Base-by-base conservation (phyloP, 345 rosid genomes). In the Lepidium africanum region DNA sequence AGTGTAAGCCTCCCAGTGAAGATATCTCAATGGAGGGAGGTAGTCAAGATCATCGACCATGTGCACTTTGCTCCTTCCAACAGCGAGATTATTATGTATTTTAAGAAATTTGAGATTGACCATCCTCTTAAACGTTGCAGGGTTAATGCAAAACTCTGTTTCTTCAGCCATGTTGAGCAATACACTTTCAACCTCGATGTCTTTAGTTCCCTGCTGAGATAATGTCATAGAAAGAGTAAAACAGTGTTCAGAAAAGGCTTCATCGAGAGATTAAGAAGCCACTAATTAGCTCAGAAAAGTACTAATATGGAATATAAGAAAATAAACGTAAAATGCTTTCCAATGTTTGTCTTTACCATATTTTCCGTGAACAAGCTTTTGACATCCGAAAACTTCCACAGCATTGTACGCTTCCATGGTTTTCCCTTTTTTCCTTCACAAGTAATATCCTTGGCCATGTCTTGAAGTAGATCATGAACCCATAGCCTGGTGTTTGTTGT, bases 401-500 rank as follows among this genome's bases (percentile, higher is more conserved):
- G 12, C 63, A 71, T 71, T 30, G 36, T 71, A 53, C 56, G 75
- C 55, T 62, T 43, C 75, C 68, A 70, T 70, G 55, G 55, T 19
- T 61, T 60, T 13, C 53, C 62, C 36, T 10, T 14, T 53, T 43
- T 62, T 11, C 75, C 75, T 40, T 71, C 69, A 53, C 75, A 62
- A 36, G 27, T 53, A 6, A 71, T 71, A 42, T 62, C 69, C 11
- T 62, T 71, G 10, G 69, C 75, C 75, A 71, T 52, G 48, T 71
- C 75, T 63, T 36, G 69, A 23, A 71, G 75, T 61, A 71, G 45
- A 62, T 53, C 75, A 62, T 71, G 69, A 61, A 71, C 75, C 75
- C 68, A 61, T 14, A 71, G 63, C 47, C 69, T 62, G 32, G 30
- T 62, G 21, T 36, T 42, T 30, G 4, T n/a, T 38, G 75, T 7